Base-by-base conservation (phyloP, 2,329 filamentous ascomycete genomes). In the Hypoxylon sp. region DNA sequence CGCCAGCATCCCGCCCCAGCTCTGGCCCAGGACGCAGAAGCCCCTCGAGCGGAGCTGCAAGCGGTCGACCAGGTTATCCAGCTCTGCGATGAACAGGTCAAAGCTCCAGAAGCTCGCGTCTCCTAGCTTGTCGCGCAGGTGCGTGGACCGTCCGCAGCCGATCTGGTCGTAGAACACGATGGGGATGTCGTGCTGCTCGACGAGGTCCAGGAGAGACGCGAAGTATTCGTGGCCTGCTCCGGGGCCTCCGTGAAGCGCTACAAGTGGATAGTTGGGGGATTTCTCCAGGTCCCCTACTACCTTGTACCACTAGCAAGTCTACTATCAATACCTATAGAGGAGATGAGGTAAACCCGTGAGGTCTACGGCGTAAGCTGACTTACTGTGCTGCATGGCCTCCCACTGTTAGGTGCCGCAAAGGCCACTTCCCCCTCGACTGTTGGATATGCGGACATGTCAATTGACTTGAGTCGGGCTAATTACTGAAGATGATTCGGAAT, bases 161-260 rank as follows among this genome's bases (percentile, higher is more conserved):
- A 84, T 72, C 62, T 85, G 82, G 64, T 85, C 82, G 71, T 85
- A 85, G 65, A 84, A 76, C 43, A 85, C 39, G 1, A 55, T 32
- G 8, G 52, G 52, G 5, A 55, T 13, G 8, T 10, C 11, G 41
- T 55, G 30, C n/a, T 55, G 37, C 15, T 46, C 39, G 4, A 28
- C 10, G 15, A 55, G 52, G 17, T 55, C 52, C 2, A 30, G 19
- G 24, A 55, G 10, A 17, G 52, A 44, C 15, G 24, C 22, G 7
- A 55, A 15, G 52, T 55, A 55, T 8, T 55, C 52, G 22, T 55
- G 52, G n/a, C 52, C 52, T 15, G 52, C 52, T 2, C 52, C 52
- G 5, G 52, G 52, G n/a, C 52, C 52, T 10, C 52, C 52, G 41
- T 55, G 52, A n/a, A 48, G 22, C 22, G 44, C 44, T 10, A 48